These are phyloP conservation scores for Penicillium sp. DNA, from an alignment of 2,329 filamentous ascomycete genomes.

Conservation along the genomic window DNA sequence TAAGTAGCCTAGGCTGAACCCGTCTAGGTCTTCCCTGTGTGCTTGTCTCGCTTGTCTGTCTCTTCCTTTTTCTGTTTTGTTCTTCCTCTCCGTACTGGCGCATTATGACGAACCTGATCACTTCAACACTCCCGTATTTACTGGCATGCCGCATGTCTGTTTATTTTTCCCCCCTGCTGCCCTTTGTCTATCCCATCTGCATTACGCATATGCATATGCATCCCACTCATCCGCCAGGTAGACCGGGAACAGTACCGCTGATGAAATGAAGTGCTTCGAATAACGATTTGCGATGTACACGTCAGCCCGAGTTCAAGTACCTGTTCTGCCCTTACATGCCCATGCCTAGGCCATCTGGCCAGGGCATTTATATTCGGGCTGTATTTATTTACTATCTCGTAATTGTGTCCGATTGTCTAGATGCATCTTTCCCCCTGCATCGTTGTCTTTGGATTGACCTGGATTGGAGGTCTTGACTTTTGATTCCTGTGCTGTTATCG, in stretches of 20 bases:
- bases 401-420: constrained; percentile 6
- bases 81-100: constrained; percentile 7
- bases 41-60: background rate
- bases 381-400: background rate
- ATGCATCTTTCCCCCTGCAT: constrained; percentile 7
- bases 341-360: constrained; percentile 7
- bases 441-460: constrained; percentile 6
- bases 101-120: constrained; percentile 19
- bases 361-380: constrained; percentile 24
- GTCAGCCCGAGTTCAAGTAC: constrained; percentile 12
- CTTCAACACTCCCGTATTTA: constrained; percentile 14
- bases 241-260: background rate
- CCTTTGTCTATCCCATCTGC: background rate
- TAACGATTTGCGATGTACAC: constrained; percentile 23
- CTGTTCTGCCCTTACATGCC: too few relatives aligned
- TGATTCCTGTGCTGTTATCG: background rate
- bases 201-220: background rate
- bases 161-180: background rate
- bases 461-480: constrained; percentile 12
- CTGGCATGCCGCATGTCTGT: constrained; percentile 21
- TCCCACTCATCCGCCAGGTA: background rate
- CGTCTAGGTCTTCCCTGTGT: background rate
- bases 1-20: background rate
- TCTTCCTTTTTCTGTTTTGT: constrained; percentile 2
- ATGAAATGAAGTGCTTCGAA: constrained; percentile 21